Base-by-base conservation (phyloP, 2,329 filamentous ascomycete genomes). In the Sarocladium oryzae region DNA sequence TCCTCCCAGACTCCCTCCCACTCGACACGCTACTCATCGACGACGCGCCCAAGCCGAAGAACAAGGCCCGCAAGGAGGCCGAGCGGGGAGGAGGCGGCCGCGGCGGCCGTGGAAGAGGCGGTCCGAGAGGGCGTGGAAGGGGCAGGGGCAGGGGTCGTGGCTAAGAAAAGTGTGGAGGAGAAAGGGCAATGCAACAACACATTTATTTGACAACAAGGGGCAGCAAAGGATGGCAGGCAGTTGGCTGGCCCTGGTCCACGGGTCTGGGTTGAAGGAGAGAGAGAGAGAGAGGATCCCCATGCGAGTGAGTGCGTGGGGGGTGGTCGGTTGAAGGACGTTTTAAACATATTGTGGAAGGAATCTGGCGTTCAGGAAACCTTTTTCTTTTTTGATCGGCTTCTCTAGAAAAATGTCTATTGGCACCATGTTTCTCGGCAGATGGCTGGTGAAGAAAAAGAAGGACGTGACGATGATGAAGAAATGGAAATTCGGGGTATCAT, bases 41-140 rank as follows among this genome's bases (percentile, higher is more conserved):
- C 68, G 93, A 99, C 72, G 84, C 89, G 63, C 90, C 92, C 49
- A 99, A 99, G 78, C 92, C 93, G 55, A 97, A 97, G 86, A 99
- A 99, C 76, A 99, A 99, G 84, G 92, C 93, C 23, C 83, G 92
- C 66, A 99, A 99, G 79, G 93, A 97, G 74, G 79, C 78, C 28
- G 80, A 82, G 53, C 75, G 84, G 45, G 30, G 5, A 36, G 79
- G 81, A 36, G 79, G 81, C 40, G 74, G 66, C 24, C 67, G 76
- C 38, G 40, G 40, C n/a, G 40, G 40, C 9, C 68, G 76, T 38
- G 77, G 77, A 40, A 75, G 76, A 9, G 69, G 77, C 30, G 75
- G 82, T 53, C 70, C 76, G 18, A 67, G 78, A 26, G 74, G 77
- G 28, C 66, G 77, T 48, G 74, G 78, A 13, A 67, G 78, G 43